Conservation (phyloP, 2,329 filamentous ascomycete genomes). For the Aplosporella prunicola region DNA sequence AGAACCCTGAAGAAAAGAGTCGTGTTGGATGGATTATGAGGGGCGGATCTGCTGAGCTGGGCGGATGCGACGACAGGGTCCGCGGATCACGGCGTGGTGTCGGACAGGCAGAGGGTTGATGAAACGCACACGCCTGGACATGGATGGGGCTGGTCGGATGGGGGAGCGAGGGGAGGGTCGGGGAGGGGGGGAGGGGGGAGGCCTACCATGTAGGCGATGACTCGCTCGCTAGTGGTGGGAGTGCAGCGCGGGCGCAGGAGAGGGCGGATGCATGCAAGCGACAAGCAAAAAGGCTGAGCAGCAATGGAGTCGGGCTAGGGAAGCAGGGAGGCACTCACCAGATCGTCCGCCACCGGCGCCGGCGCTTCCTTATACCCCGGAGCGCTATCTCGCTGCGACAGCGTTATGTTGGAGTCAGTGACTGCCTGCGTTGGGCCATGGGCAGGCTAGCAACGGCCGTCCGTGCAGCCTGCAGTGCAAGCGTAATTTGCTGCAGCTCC, state of each 20-base stretch:
- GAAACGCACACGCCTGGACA: constrained; percentile 11
- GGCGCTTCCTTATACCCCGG: constrained; percentile 37
- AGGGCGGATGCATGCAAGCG: constrained; percentile 23
- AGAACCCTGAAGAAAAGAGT: constrained; percentile 3
- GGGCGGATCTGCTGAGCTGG: constrained; percentile 5
- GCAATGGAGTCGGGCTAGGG: constrained; percentile 23
- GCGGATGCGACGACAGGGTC: constrained; percentile 10
- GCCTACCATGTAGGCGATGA: constrained; percentile 36
- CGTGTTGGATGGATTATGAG: constrained; percentile 10
- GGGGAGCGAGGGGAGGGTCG: constrained; percentile 16
- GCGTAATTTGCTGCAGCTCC: constrained; percentile 6
- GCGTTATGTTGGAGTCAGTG: constrained; percentile 23
- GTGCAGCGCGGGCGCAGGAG: constrained; percentile 27
- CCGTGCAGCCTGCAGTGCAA: constrained; percentile 15
- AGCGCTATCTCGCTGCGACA: constrained; percentile 31
- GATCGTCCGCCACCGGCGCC: constrained; percentile 34
- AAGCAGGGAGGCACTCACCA: constrained; percentile 32
- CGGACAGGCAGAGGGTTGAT: constrained; percentile 15
- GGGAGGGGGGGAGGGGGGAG: constrained; percentile 19
- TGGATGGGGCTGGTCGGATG: constrained; percentile 11
- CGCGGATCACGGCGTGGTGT: constrained; percentile 8
- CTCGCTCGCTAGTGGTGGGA: constrained; percentile 10
- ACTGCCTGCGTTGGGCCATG: constrained; percentile 17
- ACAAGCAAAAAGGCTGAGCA: constrained; percentile 15
- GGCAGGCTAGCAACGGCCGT: constrained; percentile 22